These are phyloP conservation scores for Ganoderma multipileum DNA, from an alignment of 1,284 basidiomycete species.

Conservation along the genomic window DNA sequence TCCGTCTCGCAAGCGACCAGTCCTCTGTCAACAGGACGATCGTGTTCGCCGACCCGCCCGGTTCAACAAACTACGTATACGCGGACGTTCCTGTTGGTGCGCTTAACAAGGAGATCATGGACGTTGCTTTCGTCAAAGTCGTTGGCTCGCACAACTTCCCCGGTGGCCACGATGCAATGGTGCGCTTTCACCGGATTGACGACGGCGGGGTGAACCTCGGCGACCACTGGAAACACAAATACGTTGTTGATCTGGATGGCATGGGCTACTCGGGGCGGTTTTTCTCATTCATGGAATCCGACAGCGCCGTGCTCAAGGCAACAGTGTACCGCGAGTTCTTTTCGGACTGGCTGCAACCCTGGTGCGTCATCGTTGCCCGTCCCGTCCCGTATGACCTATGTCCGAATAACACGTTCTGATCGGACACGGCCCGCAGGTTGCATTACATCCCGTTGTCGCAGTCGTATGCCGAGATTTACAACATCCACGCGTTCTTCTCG, in stretches of 20 bases:
- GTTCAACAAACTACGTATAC: constrained; percentile 64
- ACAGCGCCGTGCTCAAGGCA: constrained; percentile 89
- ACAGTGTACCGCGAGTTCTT: constrained; percentile 93
- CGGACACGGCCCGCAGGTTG: constrained; percentile 61
- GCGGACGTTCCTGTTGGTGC: constrained; percentile 64
- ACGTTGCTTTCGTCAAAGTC: constrained; percentile 86
- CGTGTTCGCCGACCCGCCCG: constrained; percentile 77
- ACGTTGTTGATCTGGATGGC: constrained; percentile 90
- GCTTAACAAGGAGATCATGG: constrained; percentile 87
- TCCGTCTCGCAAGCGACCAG: constrained; percentile 78
- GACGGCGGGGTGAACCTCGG: constrained; percentile 82
- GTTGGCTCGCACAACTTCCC: constrained; percentile 76
- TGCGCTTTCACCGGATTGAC: constrained; percentile 75
- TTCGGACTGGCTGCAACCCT: constrained; percentile 84
- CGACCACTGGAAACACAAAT: constrained; percentile 92
- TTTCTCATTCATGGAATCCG: constrained; percentile 85
- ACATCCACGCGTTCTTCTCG: constrained; percentile 90
- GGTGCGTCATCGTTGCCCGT: constrained; percentile 54
- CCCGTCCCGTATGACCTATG: constrained; percentile 8
- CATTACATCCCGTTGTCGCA: constrained; percentile 92
- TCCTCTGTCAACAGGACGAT: constrained; percentile 68
- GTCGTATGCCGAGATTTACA: constrained; percentile 90
- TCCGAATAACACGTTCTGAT: constrained; percentile 8
- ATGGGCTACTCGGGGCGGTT: constrained; percentile 95
- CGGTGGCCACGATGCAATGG: constrained; percentile 80